phyloP scores from a whole-genome alignment of 2,329 filamentous ascomycete genomes.

The Mollisiaceae sp. region DNA sequence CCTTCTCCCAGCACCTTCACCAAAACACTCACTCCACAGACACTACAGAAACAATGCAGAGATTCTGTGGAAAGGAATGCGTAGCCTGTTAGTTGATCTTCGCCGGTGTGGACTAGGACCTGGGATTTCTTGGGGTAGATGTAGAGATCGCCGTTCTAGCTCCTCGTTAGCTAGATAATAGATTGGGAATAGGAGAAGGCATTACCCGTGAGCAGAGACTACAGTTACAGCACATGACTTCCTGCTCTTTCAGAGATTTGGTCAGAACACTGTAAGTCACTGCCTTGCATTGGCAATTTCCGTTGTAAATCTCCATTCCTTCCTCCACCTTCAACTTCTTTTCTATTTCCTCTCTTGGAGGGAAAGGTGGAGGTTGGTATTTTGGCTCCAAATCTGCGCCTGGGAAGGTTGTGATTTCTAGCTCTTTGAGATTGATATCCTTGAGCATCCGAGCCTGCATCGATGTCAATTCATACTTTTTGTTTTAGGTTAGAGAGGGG shows the following conservation, averaged over 20 bases:
- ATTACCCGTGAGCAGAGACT: slow-evolving; percentile 36
- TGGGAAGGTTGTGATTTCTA: background rate
- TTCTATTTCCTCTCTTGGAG: background rate
- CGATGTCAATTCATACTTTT: background rate
- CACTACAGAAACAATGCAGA: slow-evolving; percentile 32
- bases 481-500: background rate
- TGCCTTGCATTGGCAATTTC: slow-evolving; percentile 39
- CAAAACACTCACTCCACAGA: slow-evolving; percentile 28
- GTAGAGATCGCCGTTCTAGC: slow-evolving; percentile 33
- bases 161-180: background rate
- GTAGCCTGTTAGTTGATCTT: slow-evolving; percentile 28
- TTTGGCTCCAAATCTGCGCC: background rate
- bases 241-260: slow-evolving; percentile 28
- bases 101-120: slow-evolving; percentile 9
- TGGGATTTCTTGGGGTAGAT: slow-evolving; percentile 28
- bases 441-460: background rate
- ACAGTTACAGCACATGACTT: slow-evolving; percentile 36
- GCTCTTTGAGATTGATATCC: background rate
- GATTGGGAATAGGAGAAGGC: background rate
- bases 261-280: slow-evolving; percentile 31
- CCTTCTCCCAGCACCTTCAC: slow-evolving; percentile 23
- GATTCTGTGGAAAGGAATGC: slow-evolving; percentile 28
- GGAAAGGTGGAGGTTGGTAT: slow-evolving; percentile 11
- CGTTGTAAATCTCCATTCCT: slow-evolving; percentile 28
- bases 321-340: slow-evolving; percentile 9